These are phyloP conservation scores for Ascochyta koolunga DNA, from an alignment of 2,329 filamentous ascomycete species.

Conservation along the genomic window DNA sequence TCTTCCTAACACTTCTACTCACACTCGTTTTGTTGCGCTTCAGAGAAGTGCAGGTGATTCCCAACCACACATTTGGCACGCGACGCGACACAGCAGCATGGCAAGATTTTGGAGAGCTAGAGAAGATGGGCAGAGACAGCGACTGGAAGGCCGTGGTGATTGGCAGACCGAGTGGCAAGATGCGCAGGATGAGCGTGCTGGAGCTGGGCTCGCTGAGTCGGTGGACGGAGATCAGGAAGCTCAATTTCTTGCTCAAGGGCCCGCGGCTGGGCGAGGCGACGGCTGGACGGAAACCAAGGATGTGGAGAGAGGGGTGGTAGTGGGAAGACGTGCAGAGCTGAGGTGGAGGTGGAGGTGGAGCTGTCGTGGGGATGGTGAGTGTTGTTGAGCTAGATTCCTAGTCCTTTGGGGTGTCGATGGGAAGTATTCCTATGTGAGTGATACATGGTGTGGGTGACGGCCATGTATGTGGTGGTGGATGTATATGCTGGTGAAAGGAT, in stretches of 20 bases:
- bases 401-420: too few species aligned
- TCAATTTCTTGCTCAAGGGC: conserved; percentile 50
- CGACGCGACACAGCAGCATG: conserved; percentile 40
- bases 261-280: conserved; percentile 24
- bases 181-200: conserved; percentile 71
- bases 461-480: too few species aligned
- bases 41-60: conserved; percentile 71
- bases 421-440: too few species aligned
- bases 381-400: too few species aligned
- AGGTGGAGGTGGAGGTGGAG: too few species aligned
- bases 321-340: too few species aligned
- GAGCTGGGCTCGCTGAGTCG: conserved; percentile 72
- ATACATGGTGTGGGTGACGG: too few species aligned
- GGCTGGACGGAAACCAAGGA: neutral
- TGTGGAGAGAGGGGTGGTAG: conserved; percentile 14
- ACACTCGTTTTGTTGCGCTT: conserved; percentile 68
- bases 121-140: conserved; percentile 47
- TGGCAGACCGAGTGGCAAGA: conserved; percentile 72
- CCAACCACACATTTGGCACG: conserved; percentile 59
- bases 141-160: conserved; percentile 74
- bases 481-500: too few species aligned
- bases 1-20: conserved; percentile 68
- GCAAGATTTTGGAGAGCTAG: conserved; percentile 48
- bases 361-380: too few species aligned
- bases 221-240: conserved; percentile 71